A percentile compares a stretch with the other conserved stretches of the same genome.
Conservation (phyloP, 2,329 filamentous ascomycete genomes). For the Aspergillus brunneoviolaceus region DNA sequence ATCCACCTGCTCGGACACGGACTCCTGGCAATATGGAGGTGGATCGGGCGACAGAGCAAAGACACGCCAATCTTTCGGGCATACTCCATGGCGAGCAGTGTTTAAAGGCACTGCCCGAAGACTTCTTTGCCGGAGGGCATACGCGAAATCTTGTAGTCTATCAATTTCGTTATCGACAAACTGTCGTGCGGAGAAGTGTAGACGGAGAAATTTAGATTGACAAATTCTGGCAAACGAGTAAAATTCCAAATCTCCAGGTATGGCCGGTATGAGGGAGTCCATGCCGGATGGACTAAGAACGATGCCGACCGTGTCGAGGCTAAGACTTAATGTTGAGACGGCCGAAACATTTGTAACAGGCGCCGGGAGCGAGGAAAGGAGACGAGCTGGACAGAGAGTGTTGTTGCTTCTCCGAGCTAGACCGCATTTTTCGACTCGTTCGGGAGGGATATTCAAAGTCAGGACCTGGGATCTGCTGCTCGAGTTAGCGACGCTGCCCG, state of each 20-base stretch:
- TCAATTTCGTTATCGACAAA: slow-evolving; percentile 18
- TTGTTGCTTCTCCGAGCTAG: slow-evolving; percentile 17
- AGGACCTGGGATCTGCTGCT: slow-evolving; percentile 18
- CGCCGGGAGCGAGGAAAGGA: slow-evolving; percentile 15
- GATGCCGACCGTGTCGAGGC: slow-evolving; percentile 13
- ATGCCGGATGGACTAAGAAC: slow-evolving; percentile 18
- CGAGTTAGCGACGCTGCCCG: slow-evolving; percentile 1
- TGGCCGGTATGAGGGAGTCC: slow-evolving; percentile 15
- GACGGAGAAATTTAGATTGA: slow-evolving; percentile 17
- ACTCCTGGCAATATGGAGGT: slow-evolving; percentile 17
- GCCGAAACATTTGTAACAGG: slow-evolving; percentile 17
- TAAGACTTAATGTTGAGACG: slow-evolving; percentile 19
- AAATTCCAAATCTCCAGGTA: slow-evolving; percentile 12
- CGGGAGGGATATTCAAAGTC: slow-evolving; percentile 18
- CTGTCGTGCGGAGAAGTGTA: slow-evolving; percentile 21
- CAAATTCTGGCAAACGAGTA: slow-evolving; percentile 19
- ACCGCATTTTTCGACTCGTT: slow-evolving; percentile 15
- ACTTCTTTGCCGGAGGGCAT: slow-evolving; percentile 12
- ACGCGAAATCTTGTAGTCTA: slow-evolving; percentile 14
- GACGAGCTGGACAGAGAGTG: slow-evolving; percentile 14
- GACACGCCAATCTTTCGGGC: slow-evolving; percentile 17
- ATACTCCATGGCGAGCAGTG: slow-evolving; percentile 16
- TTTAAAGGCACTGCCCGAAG: slow-evolving; percentile 16
- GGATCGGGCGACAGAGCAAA: slow-evolving; percentile 17
- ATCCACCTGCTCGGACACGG: slow-evolving; percentile 13